phyloP scores from a whole-genome alignment of 805 yeast species.

The Candida hungchunana region DNA sequence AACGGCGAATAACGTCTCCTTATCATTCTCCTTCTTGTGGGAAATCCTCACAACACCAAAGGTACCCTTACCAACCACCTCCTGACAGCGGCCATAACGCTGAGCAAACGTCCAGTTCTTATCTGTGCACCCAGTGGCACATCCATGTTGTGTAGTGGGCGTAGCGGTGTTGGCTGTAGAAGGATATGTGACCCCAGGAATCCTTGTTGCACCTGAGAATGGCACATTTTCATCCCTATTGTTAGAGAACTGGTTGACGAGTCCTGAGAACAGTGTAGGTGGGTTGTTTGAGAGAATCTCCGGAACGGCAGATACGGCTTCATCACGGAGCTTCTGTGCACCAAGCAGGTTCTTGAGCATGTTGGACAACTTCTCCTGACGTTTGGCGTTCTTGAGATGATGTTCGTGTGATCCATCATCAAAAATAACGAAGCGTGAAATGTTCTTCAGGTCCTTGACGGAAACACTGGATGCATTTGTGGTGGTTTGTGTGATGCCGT shows the following conservation, averaged over 20 bases:
- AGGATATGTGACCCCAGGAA: constrained; percentile 11
- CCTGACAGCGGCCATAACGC: constrained; percentile 93
- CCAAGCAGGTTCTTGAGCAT: constrained; percentile 78
- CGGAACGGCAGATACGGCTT: constrained; percentile 71
- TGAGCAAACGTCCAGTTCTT: constrained; percentile 57
- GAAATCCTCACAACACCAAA: constrained; percentile 91
- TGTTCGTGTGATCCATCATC: constrained; percentile 82
- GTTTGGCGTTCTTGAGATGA: constrained; percentile 64
- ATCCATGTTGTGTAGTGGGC: too few relatives aligned
- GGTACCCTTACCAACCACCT: constrained; percentile 89
- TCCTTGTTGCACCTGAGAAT: constrained; percentile 33
- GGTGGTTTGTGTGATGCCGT: neutral
- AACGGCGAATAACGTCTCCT: constrained; percentile 71
- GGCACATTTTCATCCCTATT: constrained; percentile 39
- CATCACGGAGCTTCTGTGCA: constrained; percentile 64
- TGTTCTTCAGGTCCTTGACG: constrained; percentile 10
- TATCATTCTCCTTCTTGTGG: constrained; percentile 53
- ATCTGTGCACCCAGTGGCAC: constrained; percentile 2
- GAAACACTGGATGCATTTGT: constrained; percentile 3
- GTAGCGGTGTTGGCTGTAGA: neutral
- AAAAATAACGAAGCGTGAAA: constrained; percentile 43
- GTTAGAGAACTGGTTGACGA: constrained; percentile 53
- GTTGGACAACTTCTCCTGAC: constrained; percentile 71
- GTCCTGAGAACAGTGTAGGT: constrained; percentile 68
- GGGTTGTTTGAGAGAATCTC: constrained; percentile 54